Evolutionary conservation across 2,329 filamentous ascomycete genomes (phyloP).

Genomic region (Zymoseptoria pseudotritici): DNA sequence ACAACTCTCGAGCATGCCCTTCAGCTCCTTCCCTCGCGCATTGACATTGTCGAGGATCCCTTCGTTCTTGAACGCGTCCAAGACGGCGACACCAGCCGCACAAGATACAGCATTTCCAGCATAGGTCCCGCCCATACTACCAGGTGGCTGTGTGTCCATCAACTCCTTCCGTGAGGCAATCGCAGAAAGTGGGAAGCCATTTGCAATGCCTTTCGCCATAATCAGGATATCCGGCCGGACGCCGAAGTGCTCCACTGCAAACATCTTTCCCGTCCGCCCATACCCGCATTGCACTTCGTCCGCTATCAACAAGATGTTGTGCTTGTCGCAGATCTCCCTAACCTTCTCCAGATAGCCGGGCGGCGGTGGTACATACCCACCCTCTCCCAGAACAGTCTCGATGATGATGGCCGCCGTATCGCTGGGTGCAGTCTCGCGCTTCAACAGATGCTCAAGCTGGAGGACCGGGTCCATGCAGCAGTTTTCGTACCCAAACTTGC

Average conservation of each 20-base stretch:
- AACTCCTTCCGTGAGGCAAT: conserved; percentile 29
- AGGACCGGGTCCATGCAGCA: conserved; percentile 34
- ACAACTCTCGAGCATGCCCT: conserved; percentile 20
- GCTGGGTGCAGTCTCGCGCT: conserved; percentile 29
- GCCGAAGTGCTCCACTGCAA: conserved; percentile 37
- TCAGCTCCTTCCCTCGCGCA: conserved; percentile 24
- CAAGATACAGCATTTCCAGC: conserved; percentile 33
- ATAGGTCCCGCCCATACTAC: conserved; percentile 34
- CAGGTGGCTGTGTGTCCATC: conserved; percentile 32
- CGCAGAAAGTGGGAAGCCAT: conserved; percentile 20
- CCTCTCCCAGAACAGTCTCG: conserved; percentile 32
- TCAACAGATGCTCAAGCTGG: conserved; percentile 31
- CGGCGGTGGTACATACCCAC: conserved; percentile 31
- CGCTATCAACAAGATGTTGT: conserved; percentile 37
- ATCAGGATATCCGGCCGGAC: conserved; percentile 39
- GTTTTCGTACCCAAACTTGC: conserved; percentile 30
- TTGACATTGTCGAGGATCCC: conserved; percentile 32
- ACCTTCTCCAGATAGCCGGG: conserved; percentile 30
- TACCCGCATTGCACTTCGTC: conserved; percentile 41
- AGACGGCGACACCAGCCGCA: conserved; percentile 31
- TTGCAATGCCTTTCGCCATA: conserved; percentile 30
- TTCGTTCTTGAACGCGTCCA: conserved; percentile 32
- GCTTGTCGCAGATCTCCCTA: conserved; percentile 37
- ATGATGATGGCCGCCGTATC: conserved; percentile 33
- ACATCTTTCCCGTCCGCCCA: conserved; percentile 39